Conservation (phyloP, 306 rosid genomes). For the Acacia crassicarpa region DNA sequence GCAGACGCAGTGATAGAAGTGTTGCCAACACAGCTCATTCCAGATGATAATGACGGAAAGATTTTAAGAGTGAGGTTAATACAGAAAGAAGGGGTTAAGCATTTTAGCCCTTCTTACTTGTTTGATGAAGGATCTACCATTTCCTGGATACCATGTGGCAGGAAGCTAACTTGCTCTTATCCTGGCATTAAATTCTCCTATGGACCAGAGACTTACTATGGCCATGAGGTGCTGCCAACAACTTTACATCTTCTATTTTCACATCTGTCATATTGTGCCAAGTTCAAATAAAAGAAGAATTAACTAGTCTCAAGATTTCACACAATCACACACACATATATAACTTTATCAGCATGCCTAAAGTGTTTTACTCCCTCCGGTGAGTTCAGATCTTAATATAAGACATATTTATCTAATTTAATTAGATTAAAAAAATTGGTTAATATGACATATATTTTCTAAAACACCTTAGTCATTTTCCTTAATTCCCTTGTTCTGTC, state of each 20-base stretch:
- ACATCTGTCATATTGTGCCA: neutral
- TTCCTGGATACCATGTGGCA: conserved; percentile 98
- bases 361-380: neutral
- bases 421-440: too few relatives aligned
- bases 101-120: conserved; percentile 86
- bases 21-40: conserved; percentile 81
- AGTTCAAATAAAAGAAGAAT: neutral
- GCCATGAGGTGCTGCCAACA: conserved; percentile 74
- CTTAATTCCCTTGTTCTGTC: too few relatives aligned
- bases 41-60: conserved; percentile 88
- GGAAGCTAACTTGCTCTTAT: conserved; percentile 96
- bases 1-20: conserved; percentile 99
- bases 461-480: too few relatives aligned
- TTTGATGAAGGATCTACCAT: conserved; percentile 95
- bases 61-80: conserved; percentile 86
- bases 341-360: neutral
- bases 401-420: too few relatives aligned
- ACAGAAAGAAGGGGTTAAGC: conserved; percentile 85
- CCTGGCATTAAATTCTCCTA: conserved; percentile 94
- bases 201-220: conserved; percentile 77
- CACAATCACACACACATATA: too few relatives aligned
- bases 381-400: too few relatives aligned
- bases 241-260: neutral
- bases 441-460: too few relatives aligned
- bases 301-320: neutral